Base-by-base conservation (phyloP, 129 eudicot species). In the Logfia minima region DNA sequence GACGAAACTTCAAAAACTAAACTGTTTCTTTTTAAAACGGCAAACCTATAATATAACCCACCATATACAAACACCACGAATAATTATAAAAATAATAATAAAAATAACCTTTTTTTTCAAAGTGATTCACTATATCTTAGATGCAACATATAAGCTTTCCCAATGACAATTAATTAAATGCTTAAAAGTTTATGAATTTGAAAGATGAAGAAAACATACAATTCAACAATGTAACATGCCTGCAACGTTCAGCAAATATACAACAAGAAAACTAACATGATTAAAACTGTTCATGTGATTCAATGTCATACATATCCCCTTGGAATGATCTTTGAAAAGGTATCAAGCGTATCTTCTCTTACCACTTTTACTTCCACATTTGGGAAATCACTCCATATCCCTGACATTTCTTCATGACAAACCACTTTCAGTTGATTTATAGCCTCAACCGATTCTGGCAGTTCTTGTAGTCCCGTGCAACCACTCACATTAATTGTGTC, bases 401-500 rank as follows among this genome's bases (percentile, higher is more conserved):
- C 9, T 9, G 26, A 23, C 6, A 61, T 74, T 74, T 74, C 70
- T 35, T 74, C 70, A 39, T 61, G 35, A 45, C 78, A 74, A 22
- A 74, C 34, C 48, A 74, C 70, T 61, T 60, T 66, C 52, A 70
- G 26, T 23, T 10, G 16, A 41, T 0, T 1, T 74, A 74, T 41
- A 41, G 7, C 60, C 14, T 59, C n/a, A n/a, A 45, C 24, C 4
- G 70, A 74, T 62, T 24, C 6, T 59, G 78, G 70, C 7, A 35
- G 68, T 23, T 61, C 41, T 7, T 74, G 77, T 13, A 74, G 68
- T 37, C 77, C 56, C 0, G 69, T 74, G 56, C 78, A 74, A 61
- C 60, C 59, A 8, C 68, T 61, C 78, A 74, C 24, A 17, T 74
- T 70, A 78, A 72, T 35, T 70, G 62, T 41, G 8, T 8, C 11